These are phyloP conservation scores for Eucalyptus fibrosa DNA, from an alignment of 345 rosid species.

Conservation along the genomic window DNA sequence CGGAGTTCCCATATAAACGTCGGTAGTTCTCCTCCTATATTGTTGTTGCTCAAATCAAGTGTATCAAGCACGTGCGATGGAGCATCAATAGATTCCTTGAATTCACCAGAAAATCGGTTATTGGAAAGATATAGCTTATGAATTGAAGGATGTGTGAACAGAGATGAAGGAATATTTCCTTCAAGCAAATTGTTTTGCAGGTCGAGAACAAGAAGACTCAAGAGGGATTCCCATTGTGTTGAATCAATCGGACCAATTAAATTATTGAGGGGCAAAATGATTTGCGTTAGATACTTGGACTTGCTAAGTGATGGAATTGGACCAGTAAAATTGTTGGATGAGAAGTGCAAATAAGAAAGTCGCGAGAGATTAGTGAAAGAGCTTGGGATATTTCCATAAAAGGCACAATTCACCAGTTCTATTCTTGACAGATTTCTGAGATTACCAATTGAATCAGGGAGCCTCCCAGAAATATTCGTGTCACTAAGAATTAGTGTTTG, in stretches of 20 bases:
- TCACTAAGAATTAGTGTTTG: background rate
- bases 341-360: conserved; percentile 14
- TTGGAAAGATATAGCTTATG: background rate
- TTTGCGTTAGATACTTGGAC: background rate
- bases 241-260: background rate
- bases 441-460: conserved; percentile 18
- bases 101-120: conserved; percentile 8
- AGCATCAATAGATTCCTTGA: no score
- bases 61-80: no score
- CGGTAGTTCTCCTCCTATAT: conserved; percentile 18
- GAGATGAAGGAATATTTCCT: conserved; percentile 13
- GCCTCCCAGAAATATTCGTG: conserved; percentile 1
- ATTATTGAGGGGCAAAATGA: conserved; percentile 2
- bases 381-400: conserved; percentile 9
- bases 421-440: background rate
- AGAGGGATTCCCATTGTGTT: background rate
- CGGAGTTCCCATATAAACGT: background rate
- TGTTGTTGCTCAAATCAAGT: conserved; percentile 25
- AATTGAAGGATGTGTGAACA: background rate
- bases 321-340: conserved; percentile 32
- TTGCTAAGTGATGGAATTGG: conserved; percentile 3
- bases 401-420: background rate
- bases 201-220: conserved; percentile 6
- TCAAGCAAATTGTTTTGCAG: conserved; percentile 5
- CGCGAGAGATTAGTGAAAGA: background rate